Base-by-base conservation (phyloP, 1,284 basidiomycete species). In the Schizophyllum amplum region DNA sequence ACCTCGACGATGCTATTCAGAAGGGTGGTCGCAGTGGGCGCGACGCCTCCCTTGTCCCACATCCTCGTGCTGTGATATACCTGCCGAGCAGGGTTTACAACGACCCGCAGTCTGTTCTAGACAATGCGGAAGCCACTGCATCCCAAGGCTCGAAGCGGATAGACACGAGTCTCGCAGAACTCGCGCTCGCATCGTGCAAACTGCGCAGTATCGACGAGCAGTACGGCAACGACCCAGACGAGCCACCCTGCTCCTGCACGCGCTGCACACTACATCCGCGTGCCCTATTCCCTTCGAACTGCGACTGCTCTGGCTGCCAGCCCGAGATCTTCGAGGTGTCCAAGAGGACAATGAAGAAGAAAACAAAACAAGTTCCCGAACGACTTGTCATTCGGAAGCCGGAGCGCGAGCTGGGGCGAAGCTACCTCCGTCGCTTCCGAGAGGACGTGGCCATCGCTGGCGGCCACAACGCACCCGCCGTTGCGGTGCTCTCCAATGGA, bases 141-240 rank as follows among this genome's bases (percentile, higher is more conserved):
- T 21, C 15, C 15, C 21, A 24, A 2, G 47, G 27, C 6, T 46
- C 22, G 5, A 26, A 22, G 4, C 52, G 9, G n/a, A 50, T 57
- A 24, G 52, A 57, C 17, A 22, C 55, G 25, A 60, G 47, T 0
- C 57, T 60, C 22, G 56, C 60, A 7, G 5, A 33, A 24, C 46
- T 62, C 24, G 42, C 57, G 15, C 17, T 62, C 26, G 56, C 60
- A 4, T 11, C 21, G 3, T 62, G 60, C 59, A 62, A 58, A 48
- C 49, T 58, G 7, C 50, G 27, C 15, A 21, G 53, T 42, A 51
- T 55, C 9, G 49, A 62, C 27, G 22, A 47, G 21, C 42, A 55
- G 5, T 61, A 57, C 23, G 56, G 47, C 3, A 62, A 61, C 48
- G 33, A 42, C 20, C 9, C 21, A 2, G n/a, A 21, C 20, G 62